Evolutionary conservation across 805 yeast species (phyloP).

Genomic region (Groenewaldozyma salmanticensis): DNA sequence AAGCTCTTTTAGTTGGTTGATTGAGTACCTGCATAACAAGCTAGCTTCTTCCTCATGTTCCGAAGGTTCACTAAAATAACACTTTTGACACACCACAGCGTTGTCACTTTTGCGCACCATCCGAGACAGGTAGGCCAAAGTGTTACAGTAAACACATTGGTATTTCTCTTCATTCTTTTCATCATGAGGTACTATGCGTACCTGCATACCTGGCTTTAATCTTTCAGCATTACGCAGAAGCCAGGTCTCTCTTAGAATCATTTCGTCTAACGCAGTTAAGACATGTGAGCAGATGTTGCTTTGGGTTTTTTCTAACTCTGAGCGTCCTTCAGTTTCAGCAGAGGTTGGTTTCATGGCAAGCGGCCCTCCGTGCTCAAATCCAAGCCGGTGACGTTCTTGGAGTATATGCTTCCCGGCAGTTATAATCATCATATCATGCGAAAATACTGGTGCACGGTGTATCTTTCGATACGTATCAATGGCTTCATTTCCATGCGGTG

Average conservation of each 20-base stretch:
- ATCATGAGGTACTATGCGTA: slow-evolving; percentile 32
- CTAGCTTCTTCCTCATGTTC: too few relatives aligned
- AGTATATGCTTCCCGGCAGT: neutral
- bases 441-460: slow-evolving; percentile 26
- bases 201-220: slow-evolving; percentile 28
- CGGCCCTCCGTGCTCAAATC: neutral
- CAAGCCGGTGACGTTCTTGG: neutral
- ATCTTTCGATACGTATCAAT: slow-evolving; percentile 22
- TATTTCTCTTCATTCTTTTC: slow-evolving; percentile 15
- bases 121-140: slow-evolving; percentile 18
- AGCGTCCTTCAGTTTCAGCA: too few relatives aligned
- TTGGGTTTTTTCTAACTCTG: too few relatives aligned
- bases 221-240: neutral
- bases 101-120: too few relatives aligned
- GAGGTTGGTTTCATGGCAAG: neutral
- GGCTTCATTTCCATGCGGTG: slow-evolving; percentile 24
- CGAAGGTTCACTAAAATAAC: too few relatives aligned
- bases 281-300: too few relatives aligned
- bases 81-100: too few relatives aligned
- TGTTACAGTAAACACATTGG: slow-evolving; percentile 17
- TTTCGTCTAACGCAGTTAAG: too few relatives aligned
- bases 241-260: too few relatives aligned
- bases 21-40: slow-evolving; percentile 6
- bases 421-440: slow-evolving; percentile 26
- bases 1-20: slow-evolving; percentile 2